phyloP scores from a whole-genome alignment of 768 basidiomycete species.

The Leccinum rimulosum region DNA sequence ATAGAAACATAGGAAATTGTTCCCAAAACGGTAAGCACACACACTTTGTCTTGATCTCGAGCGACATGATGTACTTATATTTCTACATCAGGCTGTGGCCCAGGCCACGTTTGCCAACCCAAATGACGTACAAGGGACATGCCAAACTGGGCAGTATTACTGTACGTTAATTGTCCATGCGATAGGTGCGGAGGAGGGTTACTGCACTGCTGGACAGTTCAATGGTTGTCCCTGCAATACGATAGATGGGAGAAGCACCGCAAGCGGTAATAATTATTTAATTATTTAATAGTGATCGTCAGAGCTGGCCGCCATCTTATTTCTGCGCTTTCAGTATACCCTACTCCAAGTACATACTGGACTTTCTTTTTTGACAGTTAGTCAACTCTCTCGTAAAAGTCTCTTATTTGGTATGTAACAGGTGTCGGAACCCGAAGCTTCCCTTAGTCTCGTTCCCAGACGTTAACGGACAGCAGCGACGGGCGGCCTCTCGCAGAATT shows the following conservation, averaged over 20 bases:
- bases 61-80: not conserved
- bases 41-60: not conserved
- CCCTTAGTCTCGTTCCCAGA: no score
- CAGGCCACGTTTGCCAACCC: not conserved
- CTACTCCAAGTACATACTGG: not conserved
- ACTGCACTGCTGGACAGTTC: not conserved
- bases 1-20: not conserved
- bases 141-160: not conserved
- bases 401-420: no score
- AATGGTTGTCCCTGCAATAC: not conserved
- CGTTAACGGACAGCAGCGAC: no score
- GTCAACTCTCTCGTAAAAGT: no score
- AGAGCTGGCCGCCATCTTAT: not conserved
- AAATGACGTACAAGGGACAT: not conserved
- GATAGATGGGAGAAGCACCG: no score
- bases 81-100: not conserved
- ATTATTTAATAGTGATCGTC: not conserved
- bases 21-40: not conserved
- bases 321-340: not conserved
- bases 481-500: no score
- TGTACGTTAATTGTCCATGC: not conserved
- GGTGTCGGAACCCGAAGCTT: no score
- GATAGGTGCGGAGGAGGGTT: not conserved
- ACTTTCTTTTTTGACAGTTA: not conserved
- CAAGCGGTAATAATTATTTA: no score